These are phyloP conservation scores for Chernovozyma sophiae-reginae DNA, from an alignment of 1,139 yeast species.

Conservation along the genomic window DNA sequence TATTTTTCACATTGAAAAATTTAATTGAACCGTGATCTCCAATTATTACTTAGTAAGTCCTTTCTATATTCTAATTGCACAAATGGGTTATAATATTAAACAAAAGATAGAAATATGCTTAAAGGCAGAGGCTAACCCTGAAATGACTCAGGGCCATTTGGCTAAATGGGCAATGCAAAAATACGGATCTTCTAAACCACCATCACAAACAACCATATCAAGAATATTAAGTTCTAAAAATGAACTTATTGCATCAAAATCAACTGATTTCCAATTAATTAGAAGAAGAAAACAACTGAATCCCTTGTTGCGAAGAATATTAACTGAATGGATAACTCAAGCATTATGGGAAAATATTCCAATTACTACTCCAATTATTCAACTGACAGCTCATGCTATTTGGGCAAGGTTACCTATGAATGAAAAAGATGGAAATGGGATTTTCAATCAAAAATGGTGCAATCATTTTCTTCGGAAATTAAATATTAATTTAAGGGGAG, in stretches of 20 bases:
- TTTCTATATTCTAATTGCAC: not conserved
- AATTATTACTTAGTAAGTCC: no score
- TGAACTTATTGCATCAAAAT: slow-evolving; percentile 55
- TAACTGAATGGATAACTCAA: slow-evolving; percentile 68
- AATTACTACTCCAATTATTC: slow-evolving; percentile 58
- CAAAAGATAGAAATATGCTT: slow-evolving; percentile 66
- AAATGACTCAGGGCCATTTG: slow-evolving; percentile 64
- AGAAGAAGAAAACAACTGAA: slow-evolving; percentile 55
- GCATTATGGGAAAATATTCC: slow-evolving; percentile 67
- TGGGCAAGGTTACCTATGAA: slow-evolving; percentile 57
- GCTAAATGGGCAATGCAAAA: slow-evolving; percentile 62
- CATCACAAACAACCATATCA: slow-evolving; percentile 67
- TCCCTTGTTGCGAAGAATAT: slow-evolving; percentile 51
- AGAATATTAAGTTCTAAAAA: slow-evolving; percentile 56
- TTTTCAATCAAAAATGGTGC: slow-evolving; percentile 65
- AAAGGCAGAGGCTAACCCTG: slow-evolving; percentile 61
- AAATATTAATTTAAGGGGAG: slow-evolving; percentile 48
- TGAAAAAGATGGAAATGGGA: slow-evolving; percentile 59
- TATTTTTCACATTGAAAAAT: no score
- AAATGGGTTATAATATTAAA: slow-evolving; percentile 57
- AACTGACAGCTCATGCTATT: slow-evolving; percentile 59
- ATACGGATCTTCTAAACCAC: slow-evolving; percentile 49
- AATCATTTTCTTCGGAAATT: slow-evolving; percentile 52
- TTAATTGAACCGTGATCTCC: no score
- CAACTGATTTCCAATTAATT: slow-evolving; percentile 51